phyloP scores from a whole-genome alignment of 2,329 filamentous ascomycete genomes.

The Pestalotiopsis sp. region DNA sequence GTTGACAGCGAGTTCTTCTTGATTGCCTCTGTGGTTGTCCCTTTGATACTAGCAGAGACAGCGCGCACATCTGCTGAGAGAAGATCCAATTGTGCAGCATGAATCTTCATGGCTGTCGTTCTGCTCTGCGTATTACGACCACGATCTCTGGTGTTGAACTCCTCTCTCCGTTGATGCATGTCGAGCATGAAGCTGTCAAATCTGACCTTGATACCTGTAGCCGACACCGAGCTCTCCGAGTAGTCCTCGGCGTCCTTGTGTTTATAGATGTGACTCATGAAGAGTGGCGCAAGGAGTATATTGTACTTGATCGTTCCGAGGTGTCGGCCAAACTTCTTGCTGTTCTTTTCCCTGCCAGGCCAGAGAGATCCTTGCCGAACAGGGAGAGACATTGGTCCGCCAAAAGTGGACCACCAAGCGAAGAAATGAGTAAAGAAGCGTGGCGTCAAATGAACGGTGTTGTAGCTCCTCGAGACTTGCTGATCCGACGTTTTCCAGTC shows the following conservation, averaged over 20 bases:
- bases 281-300: slow-evolving; percentile 85
- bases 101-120: slow-evolving; percentile 93
- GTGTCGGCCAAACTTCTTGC: slow-evolving; percentile 97
- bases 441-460: slow-evolving; percentile 91
- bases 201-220: slow-evolving; percentile 94
- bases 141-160: slow-evolving; percentile 81
- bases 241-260: slow-evolving; percentile 95
- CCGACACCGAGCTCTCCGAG: slow-evolving; percentile 74
- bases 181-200: slow-evolving; percentile 98
- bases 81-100: slow-evolving; percentile 90
- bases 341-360: slow-evolving; percentile 92
- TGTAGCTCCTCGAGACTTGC: slow-evolving; percentile 86
- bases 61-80: slow-evolving; percentile 90
- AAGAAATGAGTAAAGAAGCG: slow-evolving; percentile 99
- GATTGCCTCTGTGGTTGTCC: slow-evolving; percentile 77
- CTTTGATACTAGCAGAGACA: slow-evolving; percentile 86
- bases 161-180: slow-evolving; percentile 89
- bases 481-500: slow-evolving; percentile 81
- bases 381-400: slow-evolving; percentile 90
- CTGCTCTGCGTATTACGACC: slow-evolving; percentile 76
- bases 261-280: slow-evolving; percentile 96
- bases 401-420: slow-evolving; percentile 96
- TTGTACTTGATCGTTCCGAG: slow-evolving; percentile 99
- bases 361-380: slow-evolving; percentile 90
- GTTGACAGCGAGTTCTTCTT: slow-evolving; percentile 59